Evolutionary conservation across 2,329 filamentous ascomycete species (phyloP), one percentile per base, ranked within the genome.

Genomic region (Metarhizium guizhouense): DNA sequence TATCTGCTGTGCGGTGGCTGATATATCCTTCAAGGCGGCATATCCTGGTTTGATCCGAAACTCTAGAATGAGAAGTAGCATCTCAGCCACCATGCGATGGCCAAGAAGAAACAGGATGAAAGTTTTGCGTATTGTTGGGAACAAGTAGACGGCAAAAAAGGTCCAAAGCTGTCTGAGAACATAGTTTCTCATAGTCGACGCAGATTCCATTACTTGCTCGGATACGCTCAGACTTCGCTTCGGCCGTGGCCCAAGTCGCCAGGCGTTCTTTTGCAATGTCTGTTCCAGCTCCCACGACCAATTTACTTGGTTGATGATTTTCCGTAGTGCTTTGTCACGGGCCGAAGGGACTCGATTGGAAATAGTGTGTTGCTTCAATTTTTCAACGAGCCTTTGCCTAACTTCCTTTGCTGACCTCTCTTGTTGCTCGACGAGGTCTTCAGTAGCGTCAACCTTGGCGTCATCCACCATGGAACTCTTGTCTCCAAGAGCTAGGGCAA

Each of bases 1-100:
- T 40, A 99, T 86, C 71, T 99, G 94, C 69, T 99, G 94, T 29
- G 94, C 94, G 0, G 93, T 97, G 14, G 94, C 94, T 36, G 92
- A 97, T 48, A 97, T 84, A 68, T 99, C 94, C 68, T 97, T 97
- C 55, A 99, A 74, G 0, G 94, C 94, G 45, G 91, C 86, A 52
- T 86, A 86, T 47, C 87, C 85, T 7, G 89, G 87, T 50, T 86
- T 83, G 29, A 85, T 79, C 38, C 90, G 85, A 84, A 92, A 97
- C 72, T 97, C 93, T 13, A 99, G 76, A 32, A 96, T 69, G 25
- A 81, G 76, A 32, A 99, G 75, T 13, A 96, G 74, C 51, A 87
- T 76, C 69, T 99, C 94, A 20, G 90, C 93, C 47, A 85, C 78
- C 43, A 92, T 76, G 36, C 95, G 86, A 68, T 96, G 89, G 7